Evolutionary conservation across 2,329 filamentous ascomycete genomes (phyloP), one percentile per base, ranked within the genome.

Genomic region (Metarhizium robertsii): DNA sequence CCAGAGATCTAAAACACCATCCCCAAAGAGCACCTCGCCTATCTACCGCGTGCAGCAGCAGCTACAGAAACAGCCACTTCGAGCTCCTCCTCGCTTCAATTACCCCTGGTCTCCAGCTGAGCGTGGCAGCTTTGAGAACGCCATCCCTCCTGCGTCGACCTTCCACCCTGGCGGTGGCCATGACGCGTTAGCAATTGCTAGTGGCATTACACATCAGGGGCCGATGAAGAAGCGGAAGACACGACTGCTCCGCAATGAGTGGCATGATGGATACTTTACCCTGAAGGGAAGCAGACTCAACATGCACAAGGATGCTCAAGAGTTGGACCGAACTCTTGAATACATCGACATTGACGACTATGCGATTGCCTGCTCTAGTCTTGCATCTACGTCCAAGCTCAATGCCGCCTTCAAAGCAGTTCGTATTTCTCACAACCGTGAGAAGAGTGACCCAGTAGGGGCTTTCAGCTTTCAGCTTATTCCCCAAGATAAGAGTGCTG

Each of bases 221-320:
- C 91, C 86, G 71, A 95, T 99, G 84, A 92, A 90, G 78, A 96
- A 95, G 78, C 89, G 92, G 67, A 90, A 90, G 75, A 95, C 87
- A 38, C 85, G 85, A 66, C 85, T 96, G 76, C 81, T 96, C 58
- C 88, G 90, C 47, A 89, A 95, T 70, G 92, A 96, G 74, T 96
- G 92, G 92, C 84, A 91, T 66, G 89, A 95, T 68, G 87, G 90
- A 62, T 94, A 92, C 75, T 95, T 94, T 69, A 90, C 89, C 30
- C 85, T 96, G 60, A 85, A 85, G 64, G 87, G 87, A 57, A 89
- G 85, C 30, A 81, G 83, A 32, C 78, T 90, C 42, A 85, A 87
- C 54, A 87, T 92, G 81, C 88, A 92, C 76, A 84, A 86, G 65
- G 81, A 87, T 60, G 72, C 71, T 38, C 66, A 68, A 53, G 70